Evolutionary conservation across 164 flowering plant species (phyloP), one percentile per base, ranked within the genome.

Genomic region (Warburgia ugandensis): DNA sequence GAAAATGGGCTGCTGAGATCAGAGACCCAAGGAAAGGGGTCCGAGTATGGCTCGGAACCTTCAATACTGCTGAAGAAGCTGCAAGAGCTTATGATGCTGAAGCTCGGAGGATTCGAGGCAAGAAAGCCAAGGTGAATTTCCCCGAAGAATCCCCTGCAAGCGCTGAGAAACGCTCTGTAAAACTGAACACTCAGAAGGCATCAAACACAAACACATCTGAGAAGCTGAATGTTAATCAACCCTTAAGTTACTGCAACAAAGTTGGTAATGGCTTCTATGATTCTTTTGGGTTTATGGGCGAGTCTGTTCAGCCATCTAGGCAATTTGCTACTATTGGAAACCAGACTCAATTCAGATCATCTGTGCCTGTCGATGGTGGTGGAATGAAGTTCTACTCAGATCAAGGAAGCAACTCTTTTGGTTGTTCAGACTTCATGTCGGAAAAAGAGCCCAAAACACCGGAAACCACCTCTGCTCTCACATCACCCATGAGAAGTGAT

Each of bases 1-100:
- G 99, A 2, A 94, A 94, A 72, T 94, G 99, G 99, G 99, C 99
- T 28, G 99, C 99, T 53, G 99, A 94, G 75, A 94, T 94, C 50
- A 83, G 99, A 54, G 97, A 94, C 54, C 99, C 99, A 1, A 72
- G 80, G 30, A 94, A 94, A 60, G 99, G 97, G 0, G 92, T 89
- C 16, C 73, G 99, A 11, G 99, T 89, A 38, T 94, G 99, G 97
- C 82, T 94, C 6, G 99, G 99, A 42, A 94, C 99, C 36, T 94
- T 89, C 62, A 84, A 94, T 61, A 86, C 97, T 59, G 99, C 97
- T 29, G 99, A 92, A 70, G 99, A 92, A 65, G 99, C 97, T 62
- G 97, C 97, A 12, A 75, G 99, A 58, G 97, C 99, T 31, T 94
- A 94, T 69, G 99, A 94, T 78, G 84, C 90, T 45, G 97, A 86